Base-by-base conservation (phyloP, 108 stramenopile species). In the Stephanodiscus minutulus region DNA sequence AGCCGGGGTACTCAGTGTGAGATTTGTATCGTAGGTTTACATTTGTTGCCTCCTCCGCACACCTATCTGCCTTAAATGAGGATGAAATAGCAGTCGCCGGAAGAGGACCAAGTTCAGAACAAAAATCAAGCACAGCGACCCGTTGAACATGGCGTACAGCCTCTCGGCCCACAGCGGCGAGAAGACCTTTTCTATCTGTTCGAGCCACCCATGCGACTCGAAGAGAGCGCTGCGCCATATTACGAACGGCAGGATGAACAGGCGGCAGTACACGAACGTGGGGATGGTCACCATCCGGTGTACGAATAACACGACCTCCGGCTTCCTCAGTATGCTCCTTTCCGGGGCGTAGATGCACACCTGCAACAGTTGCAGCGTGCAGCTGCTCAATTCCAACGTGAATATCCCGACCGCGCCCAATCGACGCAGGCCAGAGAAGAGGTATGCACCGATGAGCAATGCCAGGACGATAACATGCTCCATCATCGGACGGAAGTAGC, bases 321-420 rank as follows among this genome's bases (percentile, higher is more conserved):
- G 68, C 21, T 61, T 63, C 28, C 74, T 67, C 74, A 37, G 57
- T 63, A 60, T 56, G 39, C 73, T 76, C n/a, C 56, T 62, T 25
- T 73, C 69, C 0, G 82, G 85, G 20, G 85, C 87, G 66, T 91
- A 88, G 63, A 91, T 88, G 61, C 87, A 82, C 25, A 91, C 66
- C 76, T 93, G 92, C 41, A 93, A 50, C 58, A 93, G 64, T 53
- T 93, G 92, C 27, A 93, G 62, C 37, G 77, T 81, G 36, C 84
- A 73, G 52, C 83, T 82, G 47, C 86, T 87, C 8, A 73, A 60
- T 53, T 93, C 92, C 63, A 93, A 76, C 3, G 86, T 81, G 70
- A 93, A 91, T 68, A 91, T 87, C 0, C 79, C 87, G 50, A 93
- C 83, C 2, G 86, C 88, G 0, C 87, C 90, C 33, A 93, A 61